Base-by-base conservation (phyloP, 768 basidiomycete species). In the Leccinum rimulosum region DNA sequence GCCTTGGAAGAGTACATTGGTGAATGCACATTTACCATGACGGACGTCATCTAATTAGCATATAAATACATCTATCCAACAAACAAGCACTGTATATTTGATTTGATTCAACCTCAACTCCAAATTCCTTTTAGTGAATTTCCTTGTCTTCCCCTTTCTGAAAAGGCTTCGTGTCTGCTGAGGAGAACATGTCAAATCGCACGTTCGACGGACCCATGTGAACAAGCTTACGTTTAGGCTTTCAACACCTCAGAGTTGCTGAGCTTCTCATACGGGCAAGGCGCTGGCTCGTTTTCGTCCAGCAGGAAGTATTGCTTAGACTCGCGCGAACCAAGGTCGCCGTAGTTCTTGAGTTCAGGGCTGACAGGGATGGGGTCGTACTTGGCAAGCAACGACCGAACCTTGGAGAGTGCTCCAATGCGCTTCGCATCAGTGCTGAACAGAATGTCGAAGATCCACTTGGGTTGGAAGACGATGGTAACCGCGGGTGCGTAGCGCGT, bases 381-480 rank as follows among this genome's bases (percentile, higher is more conserved):
- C 25, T 64, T 64, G 10, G 55, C 50, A 14, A 66, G 55, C 6
- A 66, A 60, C 6, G 57, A 17, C 6, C 66, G 59, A 33, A 66
- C 66, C 40, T 66, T 67, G 7, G 45, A 17, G 15, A 67, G 57
- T 10, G 66, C 66, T 35, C 62, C 61, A 12, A 59, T 49, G 9
- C 66, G 59, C 55, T 66, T 66, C 14, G 63, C 66, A 7, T 61
- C 62, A 11, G 27, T 59, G 53, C 58, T 67, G 48, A 67, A 67
- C n/a, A 64, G 53, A 19, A 67, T 64, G 51, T 66, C 62, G 19
- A 66, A 66, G 45, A 64, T 66, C 66, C 66, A 67, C 36, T 66
- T 67, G 14, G 66, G 66, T 30, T 67, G 66, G 57, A 66, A 64
- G 9, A 67, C 66, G n/a, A 67, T 59, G 35, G 66, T 67, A 47